A percentile compares a stretch with the other conserved stretches of the same genome.
phyloP scores from a whole-genome alignment of 768 basidiomycete species.

The Lactarius sanguifluus region DNA sequence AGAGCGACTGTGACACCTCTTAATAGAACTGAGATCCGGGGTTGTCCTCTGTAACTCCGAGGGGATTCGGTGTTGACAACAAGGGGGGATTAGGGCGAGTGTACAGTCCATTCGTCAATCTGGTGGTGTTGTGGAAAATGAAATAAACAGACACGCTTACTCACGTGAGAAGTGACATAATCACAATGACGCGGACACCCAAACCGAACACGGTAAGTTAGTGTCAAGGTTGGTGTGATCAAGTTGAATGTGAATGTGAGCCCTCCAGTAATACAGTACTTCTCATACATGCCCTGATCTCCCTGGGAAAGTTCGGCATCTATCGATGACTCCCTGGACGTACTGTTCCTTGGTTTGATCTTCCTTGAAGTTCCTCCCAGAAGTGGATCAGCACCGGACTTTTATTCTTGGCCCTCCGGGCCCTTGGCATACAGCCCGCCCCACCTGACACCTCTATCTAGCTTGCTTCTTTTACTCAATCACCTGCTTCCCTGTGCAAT shows the following conservation, averaged over 20 bases:
- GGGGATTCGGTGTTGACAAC: not conserved
- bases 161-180: not conserved
- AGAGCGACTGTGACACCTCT: not conserved
- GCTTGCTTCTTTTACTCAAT: not conserved
- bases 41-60: not conserved
- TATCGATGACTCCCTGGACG: not conserved
- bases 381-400: not conserved
- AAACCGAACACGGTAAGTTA: not conserved
- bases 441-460: not conserved
- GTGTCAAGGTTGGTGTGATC: not conserved
- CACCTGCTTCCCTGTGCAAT: not conserved
- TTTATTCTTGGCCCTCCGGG: not conserved
- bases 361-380: too few species aligned
- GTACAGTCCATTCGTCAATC: too few species aligned
- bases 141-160: too few species aligned
- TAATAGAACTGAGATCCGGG: not conserved
- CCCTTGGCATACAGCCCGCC: not conserved
- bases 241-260: not conserved
- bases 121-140: too few species aligned
- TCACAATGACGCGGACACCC: not conserved
- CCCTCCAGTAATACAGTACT: not conserved
- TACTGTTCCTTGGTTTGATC: not conserved
- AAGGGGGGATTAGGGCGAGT: not conserved
- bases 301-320: not conserved
- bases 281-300: not conserved